Evolutionary conservation across 2,329 filamentous ascomycete species (phyloP).

Genomic region (Fusarium haematococcum): DNA sequence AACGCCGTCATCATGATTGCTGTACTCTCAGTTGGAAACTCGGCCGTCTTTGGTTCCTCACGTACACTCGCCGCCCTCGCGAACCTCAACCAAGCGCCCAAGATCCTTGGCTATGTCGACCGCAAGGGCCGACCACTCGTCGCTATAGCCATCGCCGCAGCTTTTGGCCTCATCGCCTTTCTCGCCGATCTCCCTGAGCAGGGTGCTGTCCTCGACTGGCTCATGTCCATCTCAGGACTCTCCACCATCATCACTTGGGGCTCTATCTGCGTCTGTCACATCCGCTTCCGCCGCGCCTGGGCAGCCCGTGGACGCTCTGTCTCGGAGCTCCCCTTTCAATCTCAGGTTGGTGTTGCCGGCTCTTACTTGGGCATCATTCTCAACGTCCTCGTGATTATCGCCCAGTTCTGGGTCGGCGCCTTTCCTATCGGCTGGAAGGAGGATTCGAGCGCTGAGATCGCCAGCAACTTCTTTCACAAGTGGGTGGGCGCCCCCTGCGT

Average conservation of each 20-base stretch:
- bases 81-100: conserved; percentile 86
- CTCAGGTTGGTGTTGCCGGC: conserved; percentile 81
- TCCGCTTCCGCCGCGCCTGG: conserved; percentile 91
- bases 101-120: conserved; percentile 83
- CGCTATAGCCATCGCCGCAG: conserved; percentile 75
- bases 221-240: conserved; percentile 79
- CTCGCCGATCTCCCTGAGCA: conserved; percentile 74
- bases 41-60: conserved; percentile 90
- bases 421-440: conserved; percentile 74
- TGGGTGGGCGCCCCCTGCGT: conserved; percentile 80
- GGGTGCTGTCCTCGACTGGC: conserved; percentile 79
- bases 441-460: conserved; percentile 59
- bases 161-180: conserved; percentile 80
- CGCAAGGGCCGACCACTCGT: conserved; percentile 82
- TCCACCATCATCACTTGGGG: conserved; percentile 84
- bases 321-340: conserved; percentile 82
- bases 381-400: conserved; percentile 80
- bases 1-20: conserved; percentile 95
- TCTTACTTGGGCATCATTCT: conserved; percentile 84
- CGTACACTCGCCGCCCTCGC: conserved; percentile 90
- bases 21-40: conserved; percentile 91
- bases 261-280: conserved; percentile 90
- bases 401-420: conserved; percentile 90
- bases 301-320: conserved; percentile 74
- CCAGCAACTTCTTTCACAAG: conserved; percentile 77